A percentile compares a stretch with the other conserved stretches of the same genome.
These are phyloP conservation scores for Nitzschia inconspicua DNA, from an alignment of 108 stramenopile species.

Conservation along the genomic window DNA sequence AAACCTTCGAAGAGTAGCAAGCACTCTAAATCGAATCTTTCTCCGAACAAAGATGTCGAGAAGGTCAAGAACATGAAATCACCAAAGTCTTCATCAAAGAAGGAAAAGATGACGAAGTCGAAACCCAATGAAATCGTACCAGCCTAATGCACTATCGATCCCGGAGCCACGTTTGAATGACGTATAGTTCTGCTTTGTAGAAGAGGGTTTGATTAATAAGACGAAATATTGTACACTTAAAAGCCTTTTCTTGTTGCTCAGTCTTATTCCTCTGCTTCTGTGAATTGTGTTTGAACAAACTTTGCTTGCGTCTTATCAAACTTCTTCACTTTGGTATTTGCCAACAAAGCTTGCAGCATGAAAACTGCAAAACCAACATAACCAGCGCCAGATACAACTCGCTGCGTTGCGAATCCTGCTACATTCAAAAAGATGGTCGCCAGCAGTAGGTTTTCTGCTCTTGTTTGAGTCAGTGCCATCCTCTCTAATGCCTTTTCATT, in stretches of 20 bases:
- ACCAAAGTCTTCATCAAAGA: no score
- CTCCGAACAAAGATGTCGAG: no score
- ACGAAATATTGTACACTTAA: background rate
- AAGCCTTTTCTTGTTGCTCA: background rate
- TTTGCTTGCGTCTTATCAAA: conserved; percentile 89
- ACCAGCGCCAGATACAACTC: conserved; percentile 44
- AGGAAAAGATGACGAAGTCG: no score
- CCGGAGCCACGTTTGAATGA: no score
- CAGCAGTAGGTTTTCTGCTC: conserved; percentile 73
- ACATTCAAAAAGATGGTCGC: conserved; percentile 72
- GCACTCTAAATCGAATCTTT: no score
- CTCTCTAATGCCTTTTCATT: conserved; percentile 90
- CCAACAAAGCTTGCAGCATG: conserved; percentile 62
- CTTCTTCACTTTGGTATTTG: conserved; percentile 74
- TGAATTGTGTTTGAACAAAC: conserved; percentile 64
- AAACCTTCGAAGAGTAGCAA: no score
- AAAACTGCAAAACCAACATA: conserved; percentile 63
- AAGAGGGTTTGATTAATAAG: no score
- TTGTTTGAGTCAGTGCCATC: conserved; percentile 73
- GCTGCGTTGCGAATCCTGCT: conserved; percentile 52
- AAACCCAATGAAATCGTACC: no score
- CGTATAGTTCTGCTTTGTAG: no score
- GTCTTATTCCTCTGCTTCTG: conserved; percentile 43
- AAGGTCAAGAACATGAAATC: no score
- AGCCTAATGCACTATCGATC: no score